phyloP scores from a whole-genome alignment of 1,284 basidiomycete species.

The Apiotrichum gamsii region DNA sequence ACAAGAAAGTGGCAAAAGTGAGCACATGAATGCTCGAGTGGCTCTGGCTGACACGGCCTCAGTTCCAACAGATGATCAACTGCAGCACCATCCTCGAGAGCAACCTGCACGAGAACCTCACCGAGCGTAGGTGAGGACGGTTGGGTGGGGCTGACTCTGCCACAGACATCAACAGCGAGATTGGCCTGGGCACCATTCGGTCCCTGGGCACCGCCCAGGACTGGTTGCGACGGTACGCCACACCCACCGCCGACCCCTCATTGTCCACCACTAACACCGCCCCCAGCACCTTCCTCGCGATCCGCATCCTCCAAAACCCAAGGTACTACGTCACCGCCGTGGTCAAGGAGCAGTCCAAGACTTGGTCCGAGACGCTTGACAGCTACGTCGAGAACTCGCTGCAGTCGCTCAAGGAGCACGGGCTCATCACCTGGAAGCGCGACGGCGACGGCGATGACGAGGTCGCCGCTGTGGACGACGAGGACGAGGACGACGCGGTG shows the following conservation, averaged over 20 bases:
- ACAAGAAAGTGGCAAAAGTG: slow-evolving; percentile 28
- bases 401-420: slow-evolving; percentile 54
- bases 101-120: slow-evolving; percentile 70
- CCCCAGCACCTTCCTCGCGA: slow-evolving; percentile 71
- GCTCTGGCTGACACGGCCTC: slow-evolving; percentile 33
- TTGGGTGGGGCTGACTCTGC: not conserved
- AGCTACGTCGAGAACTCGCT: slow-evolving; percentile 65
- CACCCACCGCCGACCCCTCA: not conserved
- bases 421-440: slow-evolving; percentile 51
- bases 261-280: too few species aligned
- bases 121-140: slow-evolving; percentile 55
- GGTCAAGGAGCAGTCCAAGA: slow-evolving; percentile 35
- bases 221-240: slow-evolving; percentile 60
- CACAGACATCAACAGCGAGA: slow-evolving; percentile 79
- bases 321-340: slow-evolving; percentile 56
- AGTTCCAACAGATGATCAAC: slow-evolving; percentile 35
- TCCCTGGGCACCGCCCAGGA: slow-evolving; percentile 57
- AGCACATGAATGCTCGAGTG: not conserved
- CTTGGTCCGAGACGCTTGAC: slow-evolving; percentile 61
- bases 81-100: slow-evolving; percentile 69
- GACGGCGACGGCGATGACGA: not conserved
- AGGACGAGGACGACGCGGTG: slow-evolving; percentile 32
- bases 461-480: slow-evolving; percentile 20
- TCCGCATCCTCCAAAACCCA: slow-evolving; percentile 76
- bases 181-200: slow-evolving; percentile 72